Conservation (phyloP, 2,329 filamentous ascomycete genomes). For the Fusarium odoratissimum region DNA sequence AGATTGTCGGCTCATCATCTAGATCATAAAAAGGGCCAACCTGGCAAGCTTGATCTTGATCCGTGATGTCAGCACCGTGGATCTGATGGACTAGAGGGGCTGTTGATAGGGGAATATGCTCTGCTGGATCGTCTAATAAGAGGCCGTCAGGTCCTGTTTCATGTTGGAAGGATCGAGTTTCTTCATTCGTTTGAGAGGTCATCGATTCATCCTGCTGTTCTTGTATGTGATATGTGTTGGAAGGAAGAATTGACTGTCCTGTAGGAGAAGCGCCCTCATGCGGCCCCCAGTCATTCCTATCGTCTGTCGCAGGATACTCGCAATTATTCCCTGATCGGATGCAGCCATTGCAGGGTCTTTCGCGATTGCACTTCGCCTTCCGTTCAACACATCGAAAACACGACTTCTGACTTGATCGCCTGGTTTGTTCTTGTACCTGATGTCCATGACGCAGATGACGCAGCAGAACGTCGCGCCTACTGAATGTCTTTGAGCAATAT, state of each 20-base stretch:
- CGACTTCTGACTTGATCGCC: not conserved
- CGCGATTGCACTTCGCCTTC: not conserved
- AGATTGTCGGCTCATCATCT: not conserved
- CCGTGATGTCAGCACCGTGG: not conserved
- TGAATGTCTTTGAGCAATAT: not conserved
- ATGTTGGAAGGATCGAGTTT: not conserved
- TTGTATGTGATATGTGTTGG: not conserved
- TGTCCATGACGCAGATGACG: not conserved
- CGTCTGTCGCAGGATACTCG: not conserved
- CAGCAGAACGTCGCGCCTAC: not conserved
- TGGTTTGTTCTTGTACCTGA: not conserved
- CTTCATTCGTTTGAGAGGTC: not conserved
- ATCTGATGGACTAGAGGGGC: not conserved
- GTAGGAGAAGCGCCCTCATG: not conserved
- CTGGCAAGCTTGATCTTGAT: not conserved
- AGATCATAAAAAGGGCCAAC: not conserved
- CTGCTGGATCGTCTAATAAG: accelerated
- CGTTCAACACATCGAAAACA: conserved; percentile 1
- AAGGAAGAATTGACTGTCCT: accelerated
- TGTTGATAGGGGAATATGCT: accelerated
- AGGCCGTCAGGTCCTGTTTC: not conserved
- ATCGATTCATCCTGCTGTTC: not conserved
- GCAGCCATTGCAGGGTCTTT: not conserved
- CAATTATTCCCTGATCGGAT: accelerated
- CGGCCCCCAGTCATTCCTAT: not conserved